A percentile compares a stretch with the other conserved stretches of the same genome.
Evolutionary conservation across 495 filamentous ascomycete genomes (phyloP).

Genomic region (Talaromyces borbonicus): DNA sequence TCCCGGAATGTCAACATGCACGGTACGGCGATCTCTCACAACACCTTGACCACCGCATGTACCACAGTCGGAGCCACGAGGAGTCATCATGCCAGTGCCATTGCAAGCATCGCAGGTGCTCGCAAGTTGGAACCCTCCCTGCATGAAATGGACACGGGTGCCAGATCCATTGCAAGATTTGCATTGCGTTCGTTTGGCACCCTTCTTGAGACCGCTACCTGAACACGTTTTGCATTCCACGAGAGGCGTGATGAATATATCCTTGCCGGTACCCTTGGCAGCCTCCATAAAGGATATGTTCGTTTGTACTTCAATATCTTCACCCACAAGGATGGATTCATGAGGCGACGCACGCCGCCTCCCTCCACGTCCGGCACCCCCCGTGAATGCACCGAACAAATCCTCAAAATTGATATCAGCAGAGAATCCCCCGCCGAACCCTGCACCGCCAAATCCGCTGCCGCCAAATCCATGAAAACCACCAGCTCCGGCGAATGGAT

Average conservation of each 20-base stretch:
- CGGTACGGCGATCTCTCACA: slow-evolving; percentile 61
- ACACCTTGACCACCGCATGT: slow-evolving; percentile 74
- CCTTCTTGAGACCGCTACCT: slow-evolving; percentile 76
- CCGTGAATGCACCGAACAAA: slow-evolving; percentile 79
- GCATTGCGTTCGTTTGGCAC: slow-evolving; percentile 61
- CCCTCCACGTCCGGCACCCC: slow-evolving; percentile 48
- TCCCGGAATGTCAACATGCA: slow-evolving; percentile 82
- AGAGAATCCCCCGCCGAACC: slow-evolving; percentile 54
- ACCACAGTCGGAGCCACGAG: slow-evolving; percentile 68
- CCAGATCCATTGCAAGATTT: slow-evolving; percentile 78
- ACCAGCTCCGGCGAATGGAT: slow-evolving; percentile 50
- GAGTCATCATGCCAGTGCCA: slow-evolving; percentile 61
- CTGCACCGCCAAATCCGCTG: slow-evolving; percentile 42
- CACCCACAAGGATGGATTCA: slow-evolving; percentile 71
- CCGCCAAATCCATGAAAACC: slow-evolving; percentile 45
- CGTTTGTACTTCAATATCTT: slow-evolving; percentile 88
- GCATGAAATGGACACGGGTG: slow-evolving; percentile 75
- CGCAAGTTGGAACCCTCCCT: slow-evolving; percentile 90
- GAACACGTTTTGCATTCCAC: slow-evolving; percentile 69
- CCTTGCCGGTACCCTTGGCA: slow-evolving; percentile 74
- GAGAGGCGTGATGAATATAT: slow-evolving; percentile 68
- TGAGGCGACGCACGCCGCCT: slow-evolving; percentile 45
- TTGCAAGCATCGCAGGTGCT: slow-evolving; percentile 76
- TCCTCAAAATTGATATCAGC: slow-evolving; percentile 90
- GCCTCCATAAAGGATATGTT: slow-evolving; percentile 94